These are phyloP conservation scores for Dryas drummondii DNA, from an alignment of 306 rosid species.

Conservation along the genomic window DNA sequence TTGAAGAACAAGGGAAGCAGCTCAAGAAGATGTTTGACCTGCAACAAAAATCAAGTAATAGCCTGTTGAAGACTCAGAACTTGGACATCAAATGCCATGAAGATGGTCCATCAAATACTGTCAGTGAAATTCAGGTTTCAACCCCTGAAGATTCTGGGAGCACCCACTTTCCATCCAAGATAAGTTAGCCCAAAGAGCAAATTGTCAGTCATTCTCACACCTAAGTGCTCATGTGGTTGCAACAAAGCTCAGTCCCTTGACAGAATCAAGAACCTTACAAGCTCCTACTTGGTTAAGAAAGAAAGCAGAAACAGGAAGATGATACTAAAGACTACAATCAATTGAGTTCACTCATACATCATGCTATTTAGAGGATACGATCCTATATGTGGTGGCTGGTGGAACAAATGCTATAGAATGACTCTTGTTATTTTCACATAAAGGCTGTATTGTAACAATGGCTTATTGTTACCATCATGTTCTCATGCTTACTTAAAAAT, in stretches of 20 bases:
- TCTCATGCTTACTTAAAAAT: neutral
- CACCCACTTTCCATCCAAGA: constrained; percentile 31
- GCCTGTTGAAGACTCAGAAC: constrained; percentile 18
- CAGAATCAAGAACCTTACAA: neutral
- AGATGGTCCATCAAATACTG: constrained; percentile 19
- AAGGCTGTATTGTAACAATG: constrained; percentile 1
- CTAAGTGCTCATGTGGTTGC: neutral
- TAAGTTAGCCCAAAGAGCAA: constrained; percentile 25
- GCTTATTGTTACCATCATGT: neutral
- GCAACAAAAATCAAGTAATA: constrained; percentile 31
- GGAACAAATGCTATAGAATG: neutral
- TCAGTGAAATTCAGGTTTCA: constrained; percentile 16
- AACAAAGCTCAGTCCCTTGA: neutral
- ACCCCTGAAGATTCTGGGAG: constrained; percentile 19
- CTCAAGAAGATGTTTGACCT: constrained; percentile 46
- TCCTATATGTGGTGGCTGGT: neutral
- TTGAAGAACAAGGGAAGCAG: constrained; percentile 50
- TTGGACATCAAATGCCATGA: constrained; percentile 15
- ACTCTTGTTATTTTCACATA: neutral
- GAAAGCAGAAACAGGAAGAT: constrained; percentile 7
- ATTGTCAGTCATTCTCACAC: neutral
- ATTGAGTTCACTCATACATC: neutral
- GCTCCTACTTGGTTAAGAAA: neutral
- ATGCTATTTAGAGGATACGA: neutral
- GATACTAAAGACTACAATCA: neutral